phyloP scores from a whole-genome alignment of 2,329 filamentous ascomycete genomes.

The Aurifilum marmelostoma region DNA sequence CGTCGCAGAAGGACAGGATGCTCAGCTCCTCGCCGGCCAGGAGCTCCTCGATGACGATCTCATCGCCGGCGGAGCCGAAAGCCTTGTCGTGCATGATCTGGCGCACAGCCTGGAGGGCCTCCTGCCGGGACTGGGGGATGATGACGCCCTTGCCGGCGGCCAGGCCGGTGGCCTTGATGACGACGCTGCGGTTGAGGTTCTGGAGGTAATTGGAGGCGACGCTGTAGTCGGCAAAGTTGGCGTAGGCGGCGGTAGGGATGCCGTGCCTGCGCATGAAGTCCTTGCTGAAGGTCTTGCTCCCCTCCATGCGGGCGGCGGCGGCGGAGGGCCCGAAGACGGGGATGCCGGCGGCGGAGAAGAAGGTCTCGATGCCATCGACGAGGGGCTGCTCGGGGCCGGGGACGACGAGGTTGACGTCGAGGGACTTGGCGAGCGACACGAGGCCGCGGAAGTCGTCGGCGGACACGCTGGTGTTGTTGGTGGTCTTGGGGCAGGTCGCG shows the following conservation, averaged over 20 bases:
- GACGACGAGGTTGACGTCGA: slow-evolving; percentile 79
- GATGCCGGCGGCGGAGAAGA: slow-evolving; percentile 76
- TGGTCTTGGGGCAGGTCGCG: slow-evolving; percentile 68
- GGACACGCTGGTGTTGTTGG: slow-evolving; percentile 71
- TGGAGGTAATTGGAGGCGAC: slow-evolving; percentile 76
- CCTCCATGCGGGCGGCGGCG: slow-evolving; percentile 87
- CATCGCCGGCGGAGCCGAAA: slow-evolving; percentile 83
- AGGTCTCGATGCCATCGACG: slow-evolving; percentile 84
- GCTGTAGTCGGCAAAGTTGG: slow-evolving; percentile 82
- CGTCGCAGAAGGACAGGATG: slow-evolving; percentile 90
- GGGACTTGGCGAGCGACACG: slow-evolving; percentile 72
- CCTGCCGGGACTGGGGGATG: slow-evolving; percentile 78
- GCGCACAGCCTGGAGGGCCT: slow-evolving; percentile 79
- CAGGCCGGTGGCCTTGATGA: slow-evolving; percentile 92
- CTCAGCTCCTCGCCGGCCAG: slow-evolving; percentile 90
- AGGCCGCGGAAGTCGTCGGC: slow-evolving; percentile 78
- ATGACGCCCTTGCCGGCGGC: slow-evolving; percentile 97
- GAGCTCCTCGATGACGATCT: slow-evolving; percentile 95
- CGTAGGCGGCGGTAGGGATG: slow-evolving; percentile 89
- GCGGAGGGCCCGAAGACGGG: slow-evolving; percentile 84
- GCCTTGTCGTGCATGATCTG: slow-evolving; percentile 89
- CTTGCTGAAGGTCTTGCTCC: slow-evolving; percentile 95
- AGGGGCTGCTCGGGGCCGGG: slow-evolving; percentile 93
- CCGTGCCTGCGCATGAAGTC: slow-evolving; percentile 93
- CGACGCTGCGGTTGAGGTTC: slow-evolving; percentile 70